Evolutionary conservation across 2,329 filamentous ascomycete species (phyloP), one percentile per base, ranked within the genome.

Genomic region (Gliomastix tumulicola): DNA sequence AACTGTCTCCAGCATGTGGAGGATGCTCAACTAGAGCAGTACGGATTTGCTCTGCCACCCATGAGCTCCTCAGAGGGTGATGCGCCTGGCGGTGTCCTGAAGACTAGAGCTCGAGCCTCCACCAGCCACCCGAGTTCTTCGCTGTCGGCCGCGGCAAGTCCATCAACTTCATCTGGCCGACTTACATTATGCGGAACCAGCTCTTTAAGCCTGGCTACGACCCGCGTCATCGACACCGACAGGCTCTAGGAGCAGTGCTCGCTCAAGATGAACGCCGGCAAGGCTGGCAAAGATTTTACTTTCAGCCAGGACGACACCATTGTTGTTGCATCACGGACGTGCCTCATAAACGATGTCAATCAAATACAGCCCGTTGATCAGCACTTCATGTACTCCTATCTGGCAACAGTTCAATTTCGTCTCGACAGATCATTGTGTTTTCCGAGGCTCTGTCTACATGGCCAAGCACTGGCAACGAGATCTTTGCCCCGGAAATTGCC

Each of bases 291-390:
- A 62, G 92, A 98, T 59, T 98, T 98, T 57, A 84, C 82, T 32
- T 98, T 98, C 64, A 96, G 90, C 60, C 89, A 94, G 58, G 92
- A 98, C 58, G 92, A 98, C 59, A 86, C 84, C 3, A 82, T 90
- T 28, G 88, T 98, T 48, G 89, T 94, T n/a, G n/a, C n/a, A n/a
- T n/a, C n/a, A n/a, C n/a, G n/a, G n/a, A n/a, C n/a, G n/a, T n/a
- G n/a, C n/a, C n/a, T n/a, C n/a, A n/a, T n/a, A n/a, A n/a, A n/a
- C n/a, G n/a, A n/a, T n/a, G n/a, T n/a, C n/a, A n/a, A n/a, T n/a
- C n/a, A n/a, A n/a, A n/a, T n/a, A n/a, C n/a, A n/a, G n/a, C n/a
- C n/a, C n/a, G n/a, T n/a, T n/a, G n/a, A n/a, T n/a, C n/a, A n/a
- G n/a, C n/a, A n/a, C n/a, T n/a, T n/a, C n/a, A n/a, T n/a, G n/a